Conservation (phyloP, 768 basidiomycete genomes). For the Lactarius trivialis region DNA sequence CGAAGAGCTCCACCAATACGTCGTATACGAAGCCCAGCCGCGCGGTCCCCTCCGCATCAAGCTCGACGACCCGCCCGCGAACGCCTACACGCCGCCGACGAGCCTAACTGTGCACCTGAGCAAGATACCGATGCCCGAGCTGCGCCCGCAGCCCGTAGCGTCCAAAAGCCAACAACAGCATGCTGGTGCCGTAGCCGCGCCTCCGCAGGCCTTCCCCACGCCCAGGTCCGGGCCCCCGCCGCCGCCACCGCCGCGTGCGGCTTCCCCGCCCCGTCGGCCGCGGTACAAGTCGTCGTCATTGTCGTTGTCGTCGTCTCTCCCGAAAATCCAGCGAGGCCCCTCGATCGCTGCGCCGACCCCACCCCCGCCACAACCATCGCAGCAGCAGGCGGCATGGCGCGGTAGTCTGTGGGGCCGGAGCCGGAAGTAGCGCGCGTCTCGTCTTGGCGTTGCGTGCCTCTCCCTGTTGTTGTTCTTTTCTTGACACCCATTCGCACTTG, state of each 20-base stretch:
- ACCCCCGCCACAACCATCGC: neutral
- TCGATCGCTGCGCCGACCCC: neutral
- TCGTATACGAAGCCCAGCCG: conserved; percentile 53
- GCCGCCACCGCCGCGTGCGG: neutral
- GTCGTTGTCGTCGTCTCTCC: neutral
- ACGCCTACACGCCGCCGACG: conserved; percentile 55
- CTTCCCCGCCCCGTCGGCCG: neutral
- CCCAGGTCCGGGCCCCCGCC: neutral
- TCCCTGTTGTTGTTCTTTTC: neutral
- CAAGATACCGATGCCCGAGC: conserved; percentile 84
- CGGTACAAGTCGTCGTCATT: neutral
- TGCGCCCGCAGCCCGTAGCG: conserved; percentile 45
- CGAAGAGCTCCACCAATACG: conserved; percentile 67
- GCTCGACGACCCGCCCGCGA: conserved; percentile 42
- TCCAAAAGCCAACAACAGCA: conserved; percentile 52
- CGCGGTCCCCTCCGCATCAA: conserved; percentile 56
- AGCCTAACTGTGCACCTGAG: conserved; percentile 69
- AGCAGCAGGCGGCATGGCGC: neutral
- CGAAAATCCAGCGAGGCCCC: neutral
- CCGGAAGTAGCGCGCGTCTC: neutral
- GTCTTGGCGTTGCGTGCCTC: too few species aligned
- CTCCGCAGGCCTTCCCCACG: neutral
- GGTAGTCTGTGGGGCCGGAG: conserved; percentile 7
- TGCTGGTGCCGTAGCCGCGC: conserved; percentile 74
- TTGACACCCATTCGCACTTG: neutral